Conservation (phyloP, 2,329 filamentous ascomycete genomes). For the Colletotrichum lini region DNA sequence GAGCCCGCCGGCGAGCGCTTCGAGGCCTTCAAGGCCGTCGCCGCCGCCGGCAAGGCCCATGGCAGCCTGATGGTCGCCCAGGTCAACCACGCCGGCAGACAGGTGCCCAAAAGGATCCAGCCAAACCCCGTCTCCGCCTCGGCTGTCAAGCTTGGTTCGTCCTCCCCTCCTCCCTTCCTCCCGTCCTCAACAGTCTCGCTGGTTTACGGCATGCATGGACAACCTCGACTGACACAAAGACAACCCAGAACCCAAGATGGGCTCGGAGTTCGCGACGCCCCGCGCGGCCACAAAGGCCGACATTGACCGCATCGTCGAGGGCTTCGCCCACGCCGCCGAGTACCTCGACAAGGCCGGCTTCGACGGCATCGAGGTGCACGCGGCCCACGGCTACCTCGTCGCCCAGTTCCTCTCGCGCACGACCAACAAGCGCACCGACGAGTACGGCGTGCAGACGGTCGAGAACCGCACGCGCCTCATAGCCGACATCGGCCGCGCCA, state of each 20-base stretch:
- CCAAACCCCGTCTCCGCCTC: conserved; percentile 58
- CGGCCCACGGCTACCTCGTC: conserved; percentile 68
- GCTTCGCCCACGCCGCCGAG: conserved; percentile 73
- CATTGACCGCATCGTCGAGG: conserved; percentile 70
- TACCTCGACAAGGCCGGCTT: conserved; percentile 75
- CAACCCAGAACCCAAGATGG: conserved; percentile 43
- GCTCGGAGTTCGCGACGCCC: conserved; percentile 61
- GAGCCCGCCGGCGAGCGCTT: conserved; percentile 70
- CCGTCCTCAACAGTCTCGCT: neutral
- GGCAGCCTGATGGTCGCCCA: conserved; percentile 74
- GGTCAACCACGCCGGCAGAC: conserved; percentile 74
- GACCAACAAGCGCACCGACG: conserved; percentile 66
- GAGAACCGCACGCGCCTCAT: conserved; percentile 62
- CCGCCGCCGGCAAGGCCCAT: conserved; percentile 67
- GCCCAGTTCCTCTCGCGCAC: conserved; percentile 65
- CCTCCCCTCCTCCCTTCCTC: too few species aligned
- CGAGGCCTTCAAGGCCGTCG: conserved; percentile 71
- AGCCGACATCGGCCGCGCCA: conserved; percentile 56
- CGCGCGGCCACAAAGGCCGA: conserved; percentile 67
- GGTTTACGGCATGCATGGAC: neutral
- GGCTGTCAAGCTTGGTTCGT: conserved; percentile 52
- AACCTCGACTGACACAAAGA: neutral
- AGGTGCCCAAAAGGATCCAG: conserved; percentile 55
- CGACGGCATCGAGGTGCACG: conserved; percentile 66
- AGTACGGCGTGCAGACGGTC: conserved; percentile 60